Evolutionary conservation across 371 early-diverging fungal genomes (phyloP).

Genomic region (Choanephora cucurbitarum): DNA sequence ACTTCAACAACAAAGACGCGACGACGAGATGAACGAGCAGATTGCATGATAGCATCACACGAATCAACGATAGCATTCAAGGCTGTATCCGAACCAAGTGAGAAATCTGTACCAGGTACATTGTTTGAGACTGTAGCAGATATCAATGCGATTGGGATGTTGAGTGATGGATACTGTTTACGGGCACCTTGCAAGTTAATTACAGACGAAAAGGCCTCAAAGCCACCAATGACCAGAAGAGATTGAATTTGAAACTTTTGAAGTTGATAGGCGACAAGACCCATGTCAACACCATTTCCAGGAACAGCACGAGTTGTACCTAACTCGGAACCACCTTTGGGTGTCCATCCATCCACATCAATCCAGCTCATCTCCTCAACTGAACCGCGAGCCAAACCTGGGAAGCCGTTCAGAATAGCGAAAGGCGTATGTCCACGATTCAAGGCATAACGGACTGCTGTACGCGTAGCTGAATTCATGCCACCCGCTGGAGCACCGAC

Average conservation of each 20-base stretch:
- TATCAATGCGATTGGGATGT: conserved; percentile 91
- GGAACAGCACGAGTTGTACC: conserved; percentile 95
- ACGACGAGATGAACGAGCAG: conserved; percentile 86
- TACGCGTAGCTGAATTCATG: conserved; percentile 97
- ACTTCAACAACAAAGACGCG: conserved; percentile 99
- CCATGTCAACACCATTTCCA: conserved; percentile 73
- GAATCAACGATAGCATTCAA: conserved; percentile 95
- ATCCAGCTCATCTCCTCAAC: conserved; percentile 79
- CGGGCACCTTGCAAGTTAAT: conserved; percentile 73
- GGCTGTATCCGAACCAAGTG: conserved; percentile 96
- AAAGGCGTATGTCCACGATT: conserved; percentile 85
- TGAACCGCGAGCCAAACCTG: conserved; percentile 87
- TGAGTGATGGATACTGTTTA: conserved; percentile 78
- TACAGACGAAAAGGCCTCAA: conserved; percentile 86
- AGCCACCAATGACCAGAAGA: conserved; percentile 94
- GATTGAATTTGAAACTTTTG: conserved; percentile 89
- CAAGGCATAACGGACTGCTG: conserved; percentile 84
- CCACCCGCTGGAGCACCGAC: conserved; percentile 98
- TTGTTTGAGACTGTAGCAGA: conserved; percentile 99
- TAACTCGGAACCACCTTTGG: conserved; percentile 91
- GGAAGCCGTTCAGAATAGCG: conserved; percentile 91
- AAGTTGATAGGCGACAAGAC: conserved; percentile 82
- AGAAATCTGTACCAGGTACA: conserved; percentile 97
- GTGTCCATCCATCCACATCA: conserved; percentile 90
- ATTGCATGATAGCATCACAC: conserved; percentile 93